These are phyloP conservation scores for Penicillium argentinense DNA, from an alignment of 495 filamentous ascomycete genomes.

Conservation along the genomic window DNA sequence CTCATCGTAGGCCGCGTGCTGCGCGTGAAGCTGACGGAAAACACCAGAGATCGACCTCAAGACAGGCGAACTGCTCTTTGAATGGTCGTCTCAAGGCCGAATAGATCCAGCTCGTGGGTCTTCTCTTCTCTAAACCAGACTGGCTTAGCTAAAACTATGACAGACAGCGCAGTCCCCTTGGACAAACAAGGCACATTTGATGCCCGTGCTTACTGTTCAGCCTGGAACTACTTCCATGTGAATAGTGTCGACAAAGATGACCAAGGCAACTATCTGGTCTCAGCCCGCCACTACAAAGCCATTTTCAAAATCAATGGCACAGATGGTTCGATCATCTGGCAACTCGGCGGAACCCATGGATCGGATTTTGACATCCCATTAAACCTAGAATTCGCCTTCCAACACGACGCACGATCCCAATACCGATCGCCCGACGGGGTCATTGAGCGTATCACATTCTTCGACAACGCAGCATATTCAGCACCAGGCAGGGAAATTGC, in stretches of 20 bases:
- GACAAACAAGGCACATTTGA: slow-evolving; percentile 35
- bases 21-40: not conserved
- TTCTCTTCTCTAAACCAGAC: not conserved
- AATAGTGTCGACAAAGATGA: slow-evolving; percentile 53
- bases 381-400: slow-evolving; percentile 36
- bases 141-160: slow-evolving; percentile 48
- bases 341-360: slow-evolving; percentile 38
- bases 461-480: slow-evolving; percentile 40
- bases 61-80: slow-evolving; percentile 34
- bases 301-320: slow-evolving; percentile 42
- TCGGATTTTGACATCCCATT: slow-evolving; percentile 23
- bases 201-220: slow-evolving; percentile 28
- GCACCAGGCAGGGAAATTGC: not conserved
- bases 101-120: slow-evolving; percentile 33
- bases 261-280: slow-evolving; percentile 52
- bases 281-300: slow-evolving; percentile 45
- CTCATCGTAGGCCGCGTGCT: too few species aligned
- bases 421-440: slow-evolving; percentile 28
- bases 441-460: slow-evolving; percentile 42
- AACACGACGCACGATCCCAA: slow-evolving; percentile 53
- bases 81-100: slow-evolving; percentile 35
- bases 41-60: slow-evolving; percentile 29
- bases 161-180: slow-evolving; percentile 32
- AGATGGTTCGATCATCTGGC: slow-evolving; percentile 52
- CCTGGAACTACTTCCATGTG: slow-evolving; percentile 53